phyloP scores from a whole-genome alignment of 768 basidiomycete species.

The Xerocomus spinulosus region DNA sequence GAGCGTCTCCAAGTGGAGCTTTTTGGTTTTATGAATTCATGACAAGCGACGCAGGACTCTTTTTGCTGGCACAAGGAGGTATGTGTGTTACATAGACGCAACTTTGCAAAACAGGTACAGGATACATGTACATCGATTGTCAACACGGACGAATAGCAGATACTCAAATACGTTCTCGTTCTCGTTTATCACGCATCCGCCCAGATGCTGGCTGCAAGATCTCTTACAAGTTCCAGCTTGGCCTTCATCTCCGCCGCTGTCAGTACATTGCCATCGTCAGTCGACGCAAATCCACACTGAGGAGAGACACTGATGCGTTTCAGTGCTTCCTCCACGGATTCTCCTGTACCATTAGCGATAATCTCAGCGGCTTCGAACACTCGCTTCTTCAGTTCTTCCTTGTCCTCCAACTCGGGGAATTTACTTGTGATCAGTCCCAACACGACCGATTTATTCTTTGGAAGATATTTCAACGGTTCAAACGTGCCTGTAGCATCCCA shows the following conservation, averaged over 20 bases:
- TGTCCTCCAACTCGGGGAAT: constrained; percentile 40
- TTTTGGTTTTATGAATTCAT: background rate
- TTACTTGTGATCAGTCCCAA: constrained; percentile 44
- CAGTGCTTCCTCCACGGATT: constrained; percentile 36
- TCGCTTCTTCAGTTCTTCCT: constrained; percentile 35
- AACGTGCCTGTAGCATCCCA: constrained; percentile 23
- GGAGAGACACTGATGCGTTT: constrained; percentile 42
- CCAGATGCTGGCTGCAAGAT: constrained; percentile 38
- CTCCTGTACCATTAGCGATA: constrained; percentile 36
- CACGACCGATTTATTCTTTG: constrained; percentile 37
- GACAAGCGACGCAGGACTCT: background rate
- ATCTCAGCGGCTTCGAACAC: constrained; percentile 41
- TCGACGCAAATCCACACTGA: constrained; percentile 50
- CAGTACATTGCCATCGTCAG: constrained; percentile 43
- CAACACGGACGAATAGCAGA: no score
- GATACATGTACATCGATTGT: no score
- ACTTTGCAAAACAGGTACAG: background rate
- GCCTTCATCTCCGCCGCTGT: constrained; percentile 32
- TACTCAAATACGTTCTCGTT: no score
- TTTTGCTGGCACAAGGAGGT: constrained; percentile 2
- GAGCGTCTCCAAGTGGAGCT: background rate
- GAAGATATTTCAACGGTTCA: constrained; percentile 30
- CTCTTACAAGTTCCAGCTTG: constrained; percentile 29
- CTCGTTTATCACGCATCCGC: constrained; percentile 17
- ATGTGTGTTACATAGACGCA: background rate